phyloP scores from a whole-genome alignment of 1,139 yeast genomes.

The Hyphopichia fennica region DNA sequence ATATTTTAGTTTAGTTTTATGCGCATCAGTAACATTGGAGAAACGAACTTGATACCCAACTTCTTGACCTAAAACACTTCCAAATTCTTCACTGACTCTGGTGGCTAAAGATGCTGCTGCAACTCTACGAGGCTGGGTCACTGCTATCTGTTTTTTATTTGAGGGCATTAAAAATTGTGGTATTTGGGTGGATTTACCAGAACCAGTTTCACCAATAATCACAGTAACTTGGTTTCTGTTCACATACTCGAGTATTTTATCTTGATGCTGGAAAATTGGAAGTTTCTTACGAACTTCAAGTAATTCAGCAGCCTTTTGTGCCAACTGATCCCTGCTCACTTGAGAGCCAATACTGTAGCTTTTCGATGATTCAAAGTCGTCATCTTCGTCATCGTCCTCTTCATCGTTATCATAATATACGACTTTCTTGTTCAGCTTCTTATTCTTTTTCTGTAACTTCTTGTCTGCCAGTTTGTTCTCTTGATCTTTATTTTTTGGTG shows the following conservation, averaged over 20 bases:
- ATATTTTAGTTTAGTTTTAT: constrained; percentile 70
- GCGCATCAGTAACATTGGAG: constrained; percentile 37
- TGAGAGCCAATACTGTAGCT: neutral
- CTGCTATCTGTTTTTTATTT: constrained; percentile 65
- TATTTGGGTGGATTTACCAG: constrained; percentile 96
- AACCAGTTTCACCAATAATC: constrained; percentile 94
- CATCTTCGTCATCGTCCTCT: constrained; percentile 29
- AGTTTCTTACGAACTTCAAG: constrained; percentile 54
- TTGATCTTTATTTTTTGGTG: neutral
- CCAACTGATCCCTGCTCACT: constrained; percentile 20
- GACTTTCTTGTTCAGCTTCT: constrained; percentile 7
- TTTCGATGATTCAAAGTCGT: constrained; percentile 11
- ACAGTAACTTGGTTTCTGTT: constrained; percentile 65
- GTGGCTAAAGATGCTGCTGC: constrained; percentile 95
- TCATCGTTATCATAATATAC: constrained; percentile 18
- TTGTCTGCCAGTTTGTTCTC: neutral
- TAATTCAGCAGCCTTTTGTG: constrained; percentile 46
- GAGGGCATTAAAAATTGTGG: constrained; percentile 79
- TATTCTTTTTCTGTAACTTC: neutral
- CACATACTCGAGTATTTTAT: constrained; percentile 59
- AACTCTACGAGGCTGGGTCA: constrained; percentile 96
- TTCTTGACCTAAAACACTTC: constrained; percentile 69
- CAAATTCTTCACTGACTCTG: constrained; percentile 89
- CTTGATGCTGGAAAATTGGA: constrained; percentile 77
- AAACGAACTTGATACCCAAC: constrained; percentile 97